A percentile compares a stretch with the other conserved stretches of the same genome.
phyloP scores from a whole-genome alignment of 306 rosid species.

The Vigna mungo region DNA sequence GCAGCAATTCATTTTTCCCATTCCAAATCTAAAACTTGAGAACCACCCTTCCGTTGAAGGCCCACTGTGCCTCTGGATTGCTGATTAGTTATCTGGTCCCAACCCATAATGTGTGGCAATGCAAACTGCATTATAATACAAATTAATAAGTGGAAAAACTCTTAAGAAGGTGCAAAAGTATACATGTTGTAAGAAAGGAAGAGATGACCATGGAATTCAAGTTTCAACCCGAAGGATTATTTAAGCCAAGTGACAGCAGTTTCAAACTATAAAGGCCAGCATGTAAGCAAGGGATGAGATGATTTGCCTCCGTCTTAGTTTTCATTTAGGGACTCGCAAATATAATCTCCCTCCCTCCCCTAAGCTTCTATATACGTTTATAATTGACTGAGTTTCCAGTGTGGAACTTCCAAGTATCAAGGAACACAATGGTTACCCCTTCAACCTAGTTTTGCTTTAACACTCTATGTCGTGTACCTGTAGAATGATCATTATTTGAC shows the following conservation, averaged over 20 bases:
- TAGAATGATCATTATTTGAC: background rate
- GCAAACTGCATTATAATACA: constrained; percentile 67
- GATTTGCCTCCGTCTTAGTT: background rate
- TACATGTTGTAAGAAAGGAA: background rate
- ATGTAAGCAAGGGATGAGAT: background rate
- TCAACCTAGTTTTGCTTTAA: background rate
- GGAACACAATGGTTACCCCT: background rate
- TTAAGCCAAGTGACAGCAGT: background rate
- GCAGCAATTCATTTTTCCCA: constrained; percentile 73
- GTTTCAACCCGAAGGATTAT: background rate
- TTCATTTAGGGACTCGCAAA: background rate
- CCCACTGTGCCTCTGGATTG: constrained; percentile 47
- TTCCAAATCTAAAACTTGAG: constrained; percentile 59
- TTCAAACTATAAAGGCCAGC: background rate
- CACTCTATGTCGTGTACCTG: background rate
- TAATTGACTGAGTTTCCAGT: background rate
- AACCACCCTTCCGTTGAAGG: constrained; percentile 46
- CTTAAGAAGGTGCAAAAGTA: constrained; percentile 19
- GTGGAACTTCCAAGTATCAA: background rate
- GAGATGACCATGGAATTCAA: background rate
- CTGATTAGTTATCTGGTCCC: constrained; percentile 71
- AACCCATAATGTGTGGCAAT: constrained; percentile 88
- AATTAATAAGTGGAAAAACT: constrained; percentile 3
- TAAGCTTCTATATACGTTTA: background rate
- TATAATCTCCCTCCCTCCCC: background rate